phyloP scores from a whole-genome alignment of 129 eudicot species.

The Flaveria trinervia region DNA sequence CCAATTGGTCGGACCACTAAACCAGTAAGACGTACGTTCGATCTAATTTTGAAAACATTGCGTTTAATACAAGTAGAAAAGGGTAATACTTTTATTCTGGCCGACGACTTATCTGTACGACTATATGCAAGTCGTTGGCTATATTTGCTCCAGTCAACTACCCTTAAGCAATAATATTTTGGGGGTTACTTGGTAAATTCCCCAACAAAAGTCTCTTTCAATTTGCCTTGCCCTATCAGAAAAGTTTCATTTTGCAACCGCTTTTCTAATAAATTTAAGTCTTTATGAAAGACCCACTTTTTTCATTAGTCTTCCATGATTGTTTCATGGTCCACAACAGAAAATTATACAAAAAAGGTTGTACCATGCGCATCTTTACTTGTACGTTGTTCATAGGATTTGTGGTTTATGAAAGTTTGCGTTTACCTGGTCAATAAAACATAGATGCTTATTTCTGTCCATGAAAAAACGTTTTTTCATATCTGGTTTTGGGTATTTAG shows the following conservation, averaged over 20 bases:
- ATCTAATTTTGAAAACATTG: too few relatives aligned
- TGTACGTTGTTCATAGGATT: neutral
- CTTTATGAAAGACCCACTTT: conserved; percentile 12
- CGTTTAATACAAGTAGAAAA: too few relatives aligned
- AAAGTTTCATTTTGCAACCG: neutral
- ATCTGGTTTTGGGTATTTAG: too few relatives aligned
- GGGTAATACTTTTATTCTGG: neutral
- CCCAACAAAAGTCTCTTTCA: neutral
- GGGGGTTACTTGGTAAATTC: conserved; percentile 1
- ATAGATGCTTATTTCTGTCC: neutral
- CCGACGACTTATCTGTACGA: neutral
- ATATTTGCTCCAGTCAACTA: neutral
- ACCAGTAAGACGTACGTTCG: too few relatives aligned
- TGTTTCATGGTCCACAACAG: conserved; percentile 14
- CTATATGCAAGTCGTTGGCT: neutral
- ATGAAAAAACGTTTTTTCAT: too few relatives aligned
- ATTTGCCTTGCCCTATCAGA: conserved; percentile 9
- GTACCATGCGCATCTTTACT: conserved; percentile 13
- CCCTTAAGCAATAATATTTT: neutral
- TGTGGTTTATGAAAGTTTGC: neutral
- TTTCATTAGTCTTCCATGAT: conserved; percentile 8
- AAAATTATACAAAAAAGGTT: neutral
- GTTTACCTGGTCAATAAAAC: neutral
- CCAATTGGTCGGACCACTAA: too few relatives aligned
- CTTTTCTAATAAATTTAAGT: neutral